Base-by-base conservation (phyloP, 2,329 filamentous ascomycete species). In the Talaromyces sp. region DNA sequence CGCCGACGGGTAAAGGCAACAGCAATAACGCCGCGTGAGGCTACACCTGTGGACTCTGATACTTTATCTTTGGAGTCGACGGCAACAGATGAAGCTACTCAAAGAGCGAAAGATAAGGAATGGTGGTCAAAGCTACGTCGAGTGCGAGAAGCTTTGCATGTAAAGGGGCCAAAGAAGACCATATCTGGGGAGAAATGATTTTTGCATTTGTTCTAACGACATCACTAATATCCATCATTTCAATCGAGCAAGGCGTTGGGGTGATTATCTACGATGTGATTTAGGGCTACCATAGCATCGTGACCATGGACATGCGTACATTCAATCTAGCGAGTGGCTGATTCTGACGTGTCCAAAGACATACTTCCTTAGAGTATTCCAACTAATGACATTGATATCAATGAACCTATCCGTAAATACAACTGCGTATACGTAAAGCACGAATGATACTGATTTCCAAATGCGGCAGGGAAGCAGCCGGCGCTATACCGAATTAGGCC, bases 101-200 rank as follows among this genome's bases (percentile, higher is more conserved):
- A 79, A 45, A 85, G 84, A 49, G 82, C 82, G 17, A 89, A 72
- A 40, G 73, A 78, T 67, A 58, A 74, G 58, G 61, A 73, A 69
- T 47, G 73, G 73, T 62, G 74, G 74, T 49, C 72, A 64, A 62
- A 76, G 69, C 77, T 92, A 68, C 84, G 88, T 71, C 85, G 86
- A 65, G 88, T 92, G 65, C 90, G 90, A 81, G 91, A 88, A 72
- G 77, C 91, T 56, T 88, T 92, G 71, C 88, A 90, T 68, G 83
- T 86, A 5, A 91, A 90, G 75, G 83, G 82, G 1, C 80, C 82
- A 8, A 87, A 82, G 73, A 88, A 84, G 72, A 75, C 73, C 6
- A 22, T 47, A 6, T 17, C 45, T 3, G 60, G 49, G 49, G 40
- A 36, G 15, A 61, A 66, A 3, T 64, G n/a, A 63, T 54, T 2